Percentiles rank a stretch among this genome's conserved stretches.
These are phyloP conservation scores for Epichloe glyceriae DNA, from an alignment of 2,329 filamentous ascomycete genomes.

Conservation along the genomic window DNA sequence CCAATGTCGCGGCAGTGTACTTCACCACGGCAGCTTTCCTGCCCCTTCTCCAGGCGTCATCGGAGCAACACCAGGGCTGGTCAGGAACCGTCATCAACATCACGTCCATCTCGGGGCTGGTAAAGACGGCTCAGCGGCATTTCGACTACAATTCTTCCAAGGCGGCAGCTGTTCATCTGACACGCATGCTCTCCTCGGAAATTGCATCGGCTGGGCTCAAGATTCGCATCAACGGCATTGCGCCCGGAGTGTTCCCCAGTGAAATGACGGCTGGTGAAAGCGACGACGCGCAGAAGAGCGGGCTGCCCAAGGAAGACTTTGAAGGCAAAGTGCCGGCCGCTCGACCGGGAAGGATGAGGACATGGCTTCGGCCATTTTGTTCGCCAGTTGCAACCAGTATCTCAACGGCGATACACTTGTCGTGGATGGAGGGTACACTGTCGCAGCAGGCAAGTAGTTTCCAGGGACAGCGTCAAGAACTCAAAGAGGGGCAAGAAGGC, in stretches of 20 bases:
- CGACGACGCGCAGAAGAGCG: conserved; percentile 41
- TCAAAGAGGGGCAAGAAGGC: no score
- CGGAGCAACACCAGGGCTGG: conserved; percentile 29
- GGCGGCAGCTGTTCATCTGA: conserved; percentile 51
- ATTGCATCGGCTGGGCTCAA: conserved; percentile 45
- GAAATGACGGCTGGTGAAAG: conserved; percentile 53
- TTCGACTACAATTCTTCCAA: conserved; percentile 53
- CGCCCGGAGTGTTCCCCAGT: conserved; percentile 56
- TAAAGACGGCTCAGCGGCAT: conserved; percentile 51
- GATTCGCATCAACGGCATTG: conserved; percentile 58
- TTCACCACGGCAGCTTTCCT: conserved; percentile 51
- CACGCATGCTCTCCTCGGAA: conserved; percentile 50
- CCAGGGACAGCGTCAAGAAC: no score
- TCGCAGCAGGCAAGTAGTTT: conserved; percentile 19
- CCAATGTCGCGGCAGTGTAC: conserved; percentile 60
- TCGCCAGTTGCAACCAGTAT: conserved; percentile 30
- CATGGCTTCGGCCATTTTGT: conserved; percentile 56
- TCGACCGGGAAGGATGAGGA: conserved; percentile 56
- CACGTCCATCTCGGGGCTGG: conserved; percentile 51
- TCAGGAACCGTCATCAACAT: conserved; percentile 54
- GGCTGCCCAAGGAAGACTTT: conserved; percentile 43
- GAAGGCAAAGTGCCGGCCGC: conserved; percentile 45
- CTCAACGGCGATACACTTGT: conserved; percentile 29
- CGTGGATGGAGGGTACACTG: conserved; percentile 32
- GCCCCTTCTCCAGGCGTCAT: conserved; percentile 44